Conservation (phyloP, 208 protist species). For the Balamuthia mandrillaris region DNA sequence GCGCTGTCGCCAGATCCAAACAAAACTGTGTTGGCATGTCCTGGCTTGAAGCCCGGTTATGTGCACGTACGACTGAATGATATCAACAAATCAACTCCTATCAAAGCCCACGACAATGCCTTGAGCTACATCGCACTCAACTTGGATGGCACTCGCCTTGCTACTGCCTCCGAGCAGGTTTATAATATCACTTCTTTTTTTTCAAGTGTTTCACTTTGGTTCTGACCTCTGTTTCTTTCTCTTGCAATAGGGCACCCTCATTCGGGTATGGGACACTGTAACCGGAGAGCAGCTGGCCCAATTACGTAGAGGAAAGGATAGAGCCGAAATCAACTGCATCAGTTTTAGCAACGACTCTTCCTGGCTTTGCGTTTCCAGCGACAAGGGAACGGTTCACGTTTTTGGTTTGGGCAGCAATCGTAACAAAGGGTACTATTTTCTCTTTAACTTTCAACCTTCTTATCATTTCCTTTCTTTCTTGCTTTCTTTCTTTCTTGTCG, state of each 20-base stretch:
- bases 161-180: conserved; percentile 79
- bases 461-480: too few relatives aligned
- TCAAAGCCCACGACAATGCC: conserved; percentile 77
- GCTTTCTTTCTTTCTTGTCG: too few relatives aligned
- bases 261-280: conserved; percentile 82
- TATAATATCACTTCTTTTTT: neutral
- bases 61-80: conserved; percentile 74
- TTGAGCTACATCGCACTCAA: conserved; percentile 79
- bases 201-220: neutral
- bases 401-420: conserved; percentile 35
- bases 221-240: neutral
- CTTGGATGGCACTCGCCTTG: conserved; percentile 77
- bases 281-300: conserved; percentile 72
- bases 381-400: conserved; percentile 75
- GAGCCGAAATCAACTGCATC: conserved; percentile 69
- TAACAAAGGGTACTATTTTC: neutral
- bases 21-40: conserved; percentile 73
- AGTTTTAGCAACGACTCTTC: conserved; percentile 68
- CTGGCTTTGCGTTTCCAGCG: conserved; percentile 66
- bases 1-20: conserved; percentile 65
- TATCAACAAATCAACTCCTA: conserved; percentile 49
- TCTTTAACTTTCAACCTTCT: neutral
- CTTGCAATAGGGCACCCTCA: conserved; percentile 75
- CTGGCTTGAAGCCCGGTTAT: conserved; percentile 69
- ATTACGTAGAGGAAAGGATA: conserved; percentile 77